phyloP scores from a whole-genome alignment of 805 yeast species.

The Saturnispora zaruensis region DNA sequence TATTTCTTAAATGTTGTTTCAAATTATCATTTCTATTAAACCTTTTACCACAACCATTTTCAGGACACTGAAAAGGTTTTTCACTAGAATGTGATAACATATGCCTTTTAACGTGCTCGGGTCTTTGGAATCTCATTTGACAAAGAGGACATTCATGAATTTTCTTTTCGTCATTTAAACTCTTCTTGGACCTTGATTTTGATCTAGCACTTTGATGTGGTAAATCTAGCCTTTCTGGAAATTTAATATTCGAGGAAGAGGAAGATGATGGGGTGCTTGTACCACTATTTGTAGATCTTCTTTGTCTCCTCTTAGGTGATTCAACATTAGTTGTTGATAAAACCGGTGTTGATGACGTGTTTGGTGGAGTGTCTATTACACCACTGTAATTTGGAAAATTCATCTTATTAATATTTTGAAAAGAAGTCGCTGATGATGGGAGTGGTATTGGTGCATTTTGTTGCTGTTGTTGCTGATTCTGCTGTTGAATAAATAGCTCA shows the following conservation, averaged over 20 bases:
- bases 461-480: conserved; percentile 2
- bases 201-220: conserved; percentile 30
- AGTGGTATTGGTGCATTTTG: not conserved
- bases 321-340: not conserved
- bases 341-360: not conserved
- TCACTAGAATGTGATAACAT: conserved; percentile 51
- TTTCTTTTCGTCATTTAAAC: conserved; percentile 39
- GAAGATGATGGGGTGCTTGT: conserved; percentile 9
- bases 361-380: conserved; percentile 8
- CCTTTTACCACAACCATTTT: conserved; percentile 43
- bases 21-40: conserved; percentile 53
- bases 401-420: not conserved
- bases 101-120: conserved; percentile 64
- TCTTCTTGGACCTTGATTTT: conserved; percentile 25
- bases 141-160: conserved; percentile 59
- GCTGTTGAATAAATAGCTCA: not conserved
- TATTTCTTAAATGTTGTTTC: conserved; percentile 54
- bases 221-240: conserved; percentile 25
- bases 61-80: conserved; percentile 48
- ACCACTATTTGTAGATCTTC: conserved; percentile 2
- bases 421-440: not conserved
- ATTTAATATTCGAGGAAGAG: conserved; percentile 14
- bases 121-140: conserved; percentile 53
- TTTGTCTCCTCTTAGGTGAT: conserved; percentile 1
- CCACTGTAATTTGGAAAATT: not conserved